Evolutionary conservation across 1,139 yeast genomes (phyloP).

Genomic region (Zygoascus sp.): DNA sequence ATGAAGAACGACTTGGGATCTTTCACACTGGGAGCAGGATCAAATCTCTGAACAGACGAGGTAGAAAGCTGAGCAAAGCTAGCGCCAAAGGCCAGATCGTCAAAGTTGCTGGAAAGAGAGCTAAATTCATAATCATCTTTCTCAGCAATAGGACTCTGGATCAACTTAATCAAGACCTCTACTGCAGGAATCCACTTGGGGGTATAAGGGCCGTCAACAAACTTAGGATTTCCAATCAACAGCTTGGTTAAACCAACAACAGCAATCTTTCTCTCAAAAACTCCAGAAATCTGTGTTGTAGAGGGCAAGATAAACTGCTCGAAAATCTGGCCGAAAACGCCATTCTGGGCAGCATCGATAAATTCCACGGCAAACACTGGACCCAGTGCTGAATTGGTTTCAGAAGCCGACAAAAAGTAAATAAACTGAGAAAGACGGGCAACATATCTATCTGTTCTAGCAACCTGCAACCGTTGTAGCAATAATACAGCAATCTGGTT

Average conservation of each 20-base stretch:
- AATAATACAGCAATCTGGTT: constrained; percentile 72
- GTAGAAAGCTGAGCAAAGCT: constrained; percentile 69
- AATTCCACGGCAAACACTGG: constrained; percentile 53
- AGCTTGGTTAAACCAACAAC: constrained; percentile 70
- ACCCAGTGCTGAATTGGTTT: constrained; percentile 31
- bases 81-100: constrained; percentile 75
- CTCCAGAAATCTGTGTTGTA: constrained; percentile 58
- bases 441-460: constrained; percentile 78
- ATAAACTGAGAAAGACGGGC: constrained; percentile 56
- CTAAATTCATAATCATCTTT: constrained; percentile 30
- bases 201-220: constrained; percentile 40
- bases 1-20: constrained; percentile 39
- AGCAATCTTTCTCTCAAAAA: constrained; percentile 70
- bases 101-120: constrained; percentile 52
- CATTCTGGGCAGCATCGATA: constrained; percentile 58
- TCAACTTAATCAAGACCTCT: constrained; percentile 48
- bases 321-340: constrained; percentile 62
- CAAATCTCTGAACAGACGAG: constrained; percentile 56
- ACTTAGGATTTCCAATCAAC: constrained; percentile 40
- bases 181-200: constrained; percentile 47
- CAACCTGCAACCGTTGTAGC: constrained; percentile 71
- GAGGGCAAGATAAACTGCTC: constrained; percentile 63
- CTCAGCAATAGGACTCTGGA: constrained; percentile 34
- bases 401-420: constrained; percentile 56
- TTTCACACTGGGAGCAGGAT: constrained; percentile 57